These are phyloP conservation scores for Rhododendron ovatum DNA, from an alignment of 148 eudicot genomes.

Conservation along the genomic window DNA sequence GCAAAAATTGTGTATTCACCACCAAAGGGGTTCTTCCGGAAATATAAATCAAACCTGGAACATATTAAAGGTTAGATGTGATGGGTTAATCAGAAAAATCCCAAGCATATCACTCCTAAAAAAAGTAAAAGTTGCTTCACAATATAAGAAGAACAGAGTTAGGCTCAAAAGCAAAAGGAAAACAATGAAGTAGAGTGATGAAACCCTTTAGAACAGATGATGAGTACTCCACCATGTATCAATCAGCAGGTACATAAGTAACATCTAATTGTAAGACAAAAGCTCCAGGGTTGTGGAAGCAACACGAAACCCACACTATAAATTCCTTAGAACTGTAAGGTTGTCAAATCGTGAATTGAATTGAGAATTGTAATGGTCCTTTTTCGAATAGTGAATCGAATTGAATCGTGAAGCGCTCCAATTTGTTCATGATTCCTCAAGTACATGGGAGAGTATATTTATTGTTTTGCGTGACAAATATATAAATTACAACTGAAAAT, in stretches of 20 bases:
- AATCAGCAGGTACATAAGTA: neutral
- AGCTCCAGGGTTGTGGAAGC: neutral
- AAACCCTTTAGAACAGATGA: neutral
- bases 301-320: neutral
- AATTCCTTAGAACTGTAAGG: neutral
- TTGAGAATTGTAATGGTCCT: neutral
- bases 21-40: slow-evolving; percentile 79
- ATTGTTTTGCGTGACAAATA: neutral
- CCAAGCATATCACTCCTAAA: neutral
- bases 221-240: neutral
- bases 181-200: neutral
- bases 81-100: neutral
- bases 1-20: slow-evolving; percentile 98
- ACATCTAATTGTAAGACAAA: neutral
- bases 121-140: neutral
- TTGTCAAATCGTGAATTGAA: neutral
- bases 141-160: neutral
- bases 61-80: neutral
- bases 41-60: slow-evolving; percentile 93
- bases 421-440: neutral
- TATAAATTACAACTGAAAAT: neutral
- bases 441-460: neutral
- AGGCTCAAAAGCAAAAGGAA: neutral
- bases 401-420: neutral
- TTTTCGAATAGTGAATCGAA: neutral